A percentile compares a stretch with the other conserved stretches of the same genome.
phyloP scores from a whole-genome alignment of 805 yeast species.

The Starmerella tilneyi region DNA sequence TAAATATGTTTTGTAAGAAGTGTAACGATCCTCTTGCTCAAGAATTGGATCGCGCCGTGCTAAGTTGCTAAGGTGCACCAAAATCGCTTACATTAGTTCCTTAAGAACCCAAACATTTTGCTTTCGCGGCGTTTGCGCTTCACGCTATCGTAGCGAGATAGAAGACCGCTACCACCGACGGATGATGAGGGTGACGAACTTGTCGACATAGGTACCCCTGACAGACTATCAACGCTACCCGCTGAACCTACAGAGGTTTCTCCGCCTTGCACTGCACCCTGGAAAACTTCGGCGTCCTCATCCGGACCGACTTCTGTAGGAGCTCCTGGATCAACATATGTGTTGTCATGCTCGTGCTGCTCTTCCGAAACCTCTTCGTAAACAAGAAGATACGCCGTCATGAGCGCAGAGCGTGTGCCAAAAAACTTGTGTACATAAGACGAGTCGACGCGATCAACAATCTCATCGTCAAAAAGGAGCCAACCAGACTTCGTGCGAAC shows the following conservation, averaged over 20 bases:
- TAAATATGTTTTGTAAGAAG: too few relatives aligned
- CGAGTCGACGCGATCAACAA: conserved; percentile 81
- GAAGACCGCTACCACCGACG: background rate
- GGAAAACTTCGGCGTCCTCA: background rate
- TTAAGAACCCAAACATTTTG: conserved; percentile 6
- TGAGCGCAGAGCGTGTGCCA: conserved; percentile 78
- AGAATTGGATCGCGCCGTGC: too few relatives aligned
- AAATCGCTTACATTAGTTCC: background rate
- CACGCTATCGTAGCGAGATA: conserved; percentile 8
- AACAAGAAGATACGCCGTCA: conserved; percentile 84
- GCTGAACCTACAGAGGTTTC: conserved; percentile 1
- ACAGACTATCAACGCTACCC: background rate
- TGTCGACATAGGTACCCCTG: background rate
- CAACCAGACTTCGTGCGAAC: conserved; percentile 76
- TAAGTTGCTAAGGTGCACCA: background rate
- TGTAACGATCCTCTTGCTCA: too few relatives aligned
- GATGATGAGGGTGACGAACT: conserved; percentile 8
- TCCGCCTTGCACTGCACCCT: background rate
- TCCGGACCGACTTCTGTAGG: background rate
- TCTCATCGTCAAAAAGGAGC: conserved; percentile 91
- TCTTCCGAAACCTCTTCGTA: conserved; percentile 46
- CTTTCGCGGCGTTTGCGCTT: conserved; percentile 8
- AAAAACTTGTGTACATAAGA: conserved; percentile 72
- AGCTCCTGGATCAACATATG: conserved; percentile 2
- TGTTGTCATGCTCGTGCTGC: conserved; percentile 16